Conservation (phyloP, 2,329 filamentous ascomycete genomes). For the Colletotrichum cereale region DNA sequence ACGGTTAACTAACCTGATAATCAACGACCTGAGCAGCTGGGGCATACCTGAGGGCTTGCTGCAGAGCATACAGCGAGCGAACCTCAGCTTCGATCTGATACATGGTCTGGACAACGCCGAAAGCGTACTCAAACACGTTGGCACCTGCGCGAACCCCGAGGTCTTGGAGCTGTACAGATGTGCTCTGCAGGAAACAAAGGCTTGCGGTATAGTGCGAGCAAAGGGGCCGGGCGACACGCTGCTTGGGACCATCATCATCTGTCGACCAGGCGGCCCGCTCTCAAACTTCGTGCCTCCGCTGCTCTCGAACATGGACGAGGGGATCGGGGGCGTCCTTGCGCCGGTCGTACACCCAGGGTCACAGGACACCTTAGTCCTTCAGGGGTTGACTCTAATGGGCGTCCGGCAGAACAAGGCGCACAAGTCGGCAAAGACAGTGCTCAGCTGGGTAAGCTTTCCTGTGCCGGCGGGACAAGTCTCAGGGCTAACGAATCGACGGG, state of each 20-base stretch:
- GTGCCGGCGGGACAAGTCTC: background rate
- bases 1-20: conserved; percentile 75
- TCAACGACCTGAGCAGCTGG: conserved; percentile 81
- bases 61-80: conserved; percentile 78
- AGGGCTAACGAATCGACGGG: conserved; percentile 43
- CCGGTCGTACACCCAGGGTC: conserved; percentile 79
- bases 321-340: conserved; percentile 82
- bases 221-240: conserved; percentile 77
- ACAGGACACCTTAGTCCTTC: conserved; percentile 77
- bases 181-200: conserved; percentile 77
- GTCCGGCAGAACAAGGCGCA: conserved; percentile 86
- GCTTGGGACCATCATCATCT: conserved; percentile 84
- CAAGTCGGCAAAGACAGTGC: conserved; percentile 77
- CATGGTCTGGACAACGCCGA: conserved; percentile 83
- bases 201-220: conserved; percentile 86
- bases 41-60: conserved; percentile 81
- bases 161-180: conserved; percentile 83
- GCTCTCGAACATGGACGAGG: conserved; percentile 66
- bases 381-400: conserved; percentile 84
- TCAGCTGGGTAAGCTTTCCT: conserved; percentile 79
- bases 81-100: conserved; percentile 85
- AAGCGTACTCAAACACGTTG: conserved; percentile 80
- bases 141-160: conserved; percentile 79
- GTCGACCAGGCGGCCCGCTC: conserved; percentile 76
- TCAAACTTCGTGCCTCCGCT: conserved; percentile 78